Base-by-base conservation (phyloP, 176 grass and related monocot genomes). In the Lolium multiflorum region DNA sequence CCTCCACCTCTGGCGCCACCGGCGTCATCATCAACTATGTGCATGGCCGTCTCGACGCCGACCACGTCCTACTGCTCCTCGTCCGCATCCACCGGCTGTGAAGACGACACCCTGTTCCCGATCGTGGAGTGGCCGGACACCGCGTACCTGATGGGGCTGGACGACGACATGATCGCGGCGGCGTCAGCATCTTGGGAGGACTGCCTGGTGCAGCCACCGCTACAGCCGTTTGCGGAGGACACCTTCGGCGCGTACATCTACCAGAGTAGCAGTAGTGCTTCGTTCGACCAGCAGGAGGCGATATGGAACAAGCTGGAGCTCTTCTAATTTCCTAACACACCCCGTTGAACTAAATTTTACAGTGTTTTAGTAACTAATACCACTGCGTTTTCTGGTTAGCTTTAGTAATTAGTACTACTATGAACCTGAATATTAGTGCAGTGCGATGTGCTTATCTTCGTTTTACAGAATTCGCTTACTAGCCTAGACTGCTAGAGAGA, bases 271-370 rank as follows among this genome's bases (percentile, higher is more conserved):
- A 74, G 84, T 18, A 76, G 65, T 76, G 28, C 11, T 2, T 78
- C 79, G 47, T 93, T 89, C 78, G 89, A 93, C 46, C 91, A 90
- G 60, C 88, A 92, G 78, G 56, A 65, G 62, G 62, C 62, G 2
- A 65, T 79, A 20, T 92, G 88, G 90, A 95, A 86, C 47, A 88
- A 89, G 62, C 80, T 89, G 24, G 82, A 92, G 71, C 92, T 96
- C 62, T 95, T 93, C 77, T 93, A 80, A 81, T 69, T 69, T 68
- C 73, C 24, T 72, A 58, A 62, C 56, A 31, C 66, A 78, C 58
- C 75, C 5, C 46, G 50, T 44, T 66, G 54, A 80, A 74, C 47
- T 47, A 56, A 48, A 81, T 43, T 26, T 56, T 56, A 56, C 54
- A 58, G 24, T 58, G 43, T 24, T 44, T 63, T 20, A 49, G 7